Conservation (phyloP, 2,329 filamentous ascomycete species). For the Penicillium sumatraense region DNA sequence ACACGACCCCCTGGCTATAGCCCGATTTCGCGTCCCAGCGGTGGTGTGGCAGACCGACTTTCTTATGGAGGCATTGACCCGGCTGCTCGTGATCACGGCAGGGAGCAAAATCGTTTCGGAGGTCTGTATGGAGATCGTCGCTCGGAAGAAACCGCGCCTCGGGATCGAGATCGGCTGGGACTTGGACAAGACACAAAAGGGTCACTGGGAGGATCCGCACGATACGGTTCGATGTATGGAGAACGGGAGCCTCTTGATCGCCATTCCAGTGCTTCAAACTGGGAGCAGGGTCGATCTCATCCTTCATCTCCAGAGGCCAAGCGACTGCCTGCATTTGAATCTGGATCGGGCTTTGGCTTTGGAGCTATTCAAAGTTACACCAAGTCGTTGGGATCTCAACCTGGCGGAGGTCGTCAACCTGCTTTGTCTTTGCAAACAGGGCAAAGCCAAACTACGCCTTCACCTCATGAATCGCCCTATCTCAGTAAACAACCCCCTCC, state of each 20-base stretch:
- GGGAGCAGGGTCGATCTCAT: constrained; percentile 44
- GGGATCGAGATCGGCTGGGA: constrained; percentile 38
- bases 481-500: constrained; percentile 33
- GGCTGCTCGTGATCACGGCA: constrained; percentile 26
- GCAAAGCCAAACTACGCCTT: constrained; percentile 38
- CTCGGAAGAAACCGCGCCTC: constrained; percentile 39
- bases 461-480: constrained; percentile 41
- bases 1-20: constrained; percentile 41
- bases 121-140: constrained; percentile 41
- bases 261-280: constrained; percentile 31
- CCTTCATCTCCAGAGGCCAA: constrained; percentile 44
- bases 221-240: constrained; percentile 37
- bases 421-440: constrained; percentile 38
- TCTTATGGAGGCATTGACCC: constrained; percentile 38
- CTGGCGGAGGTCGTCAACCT: constrained; percentile 38
- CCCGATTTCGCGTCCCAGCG: constrained; percentile 35
- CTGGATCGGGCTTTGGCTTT: constrained; percentile 41
- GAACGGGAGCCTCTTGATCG: constrained; percentile 40
- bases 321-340: constrained; percentile 38
- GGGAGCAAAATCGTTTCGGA: constrained; percentile 33
- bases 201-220: constrained; percentile 25
- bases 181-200: constrained; percentile 39
- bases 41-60: constrained; percentile 30
- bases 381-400: constrained; percentile 46
- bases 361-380: constrained; percentile 48